These are phyloP conservation scores for Cardiospermum halicacabum DNA, from an alignment of 345 rosid species.

Conservation along the genomic window DNA sequence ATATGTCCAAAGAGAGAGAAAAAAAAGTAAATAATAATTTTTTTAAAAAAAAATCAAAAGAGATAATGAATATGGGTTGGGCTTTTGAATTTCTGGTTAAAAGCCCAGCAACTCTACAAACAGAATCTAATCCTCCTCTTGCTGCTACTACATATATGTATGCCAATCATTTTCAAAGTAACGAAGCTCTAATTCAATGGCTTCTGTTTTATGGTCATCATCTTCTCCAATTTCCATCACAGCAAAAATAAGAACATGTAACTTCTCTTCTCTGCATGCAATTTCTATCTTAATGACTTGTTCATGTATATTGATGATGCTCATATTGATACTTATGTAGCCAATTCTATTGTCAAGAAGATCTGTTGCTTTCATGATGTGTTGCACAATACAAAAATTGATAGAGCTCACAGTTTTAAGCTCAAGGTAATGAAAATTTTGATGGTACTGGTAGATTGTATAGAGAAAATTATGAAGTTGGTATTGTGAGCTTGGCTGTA, in stretches of 20 bases:
- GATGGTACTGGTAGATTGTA: not conserved
- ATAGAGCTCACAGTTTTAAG: slow-evolving; percentile 12
- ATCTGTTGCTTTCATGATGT: slow-evolving; percentile 7
- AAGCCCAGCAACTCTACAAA: too few species aligned
- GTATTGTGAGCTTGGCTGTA: not conserved
- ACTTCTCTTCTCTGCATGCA: not conserved
- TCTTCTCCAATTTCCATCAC: slow-evolving; percentile 2
- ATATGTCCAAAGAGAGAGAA: too few species aligned
- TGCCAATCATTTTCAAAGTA: not conserved
- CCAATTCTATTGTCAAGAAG: slow-evolving; percentile 5
- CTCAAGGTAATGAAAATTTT: slow-evolving; percentile 20
- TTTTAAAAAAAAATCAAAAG: too few species aligned
- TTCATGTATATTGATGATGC: not conserved
- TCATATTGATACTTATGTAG: slow-evolving; percentile 13
- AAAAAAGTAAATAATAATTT: too few species aligned
- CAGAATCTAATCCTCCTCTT: not conserved
- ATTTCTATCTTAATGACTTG: not conserved
- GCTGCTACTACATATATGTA: too few species aligned
- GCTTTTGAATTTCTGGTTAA: too few species aligned
- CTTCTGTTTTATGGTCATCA: slow-evolving; percentile 18
- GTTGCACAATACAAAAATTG: not conserved
- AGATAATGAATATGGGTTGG: too few species aligned
- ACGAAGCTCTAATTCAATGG: slow-evolving; percentile 13
- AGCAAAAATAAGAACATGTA: slow-evolving; percentile 21
- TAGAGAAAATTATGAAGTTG: not conserved